phyloP scores from a whole-genome alignment of 257 asterid species.

The Fraxinus quadrangulata region DNA sequence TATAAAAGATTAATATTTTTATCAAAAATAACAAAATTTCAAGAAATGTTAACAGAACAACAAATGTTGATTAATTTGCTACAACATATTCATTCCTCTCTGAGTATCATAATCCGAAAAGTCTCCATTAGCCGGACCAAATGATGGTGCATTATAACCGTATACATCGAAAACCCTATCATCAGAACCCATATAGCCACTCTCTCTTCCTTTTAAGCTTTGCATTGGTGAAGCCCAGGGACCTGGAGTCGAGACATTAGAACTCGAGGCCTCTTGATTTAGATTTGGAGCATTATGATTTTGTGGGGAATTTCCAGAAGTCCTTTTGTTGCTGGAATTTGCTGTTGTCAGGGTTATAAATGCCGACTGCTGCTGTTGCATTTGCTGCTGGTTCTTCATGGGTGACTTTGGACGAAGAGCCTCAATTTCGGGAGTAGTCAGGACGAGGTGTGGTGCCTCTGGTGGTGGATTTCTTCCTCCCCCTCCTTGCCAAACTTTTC shows the following conservation, averaged over 20 bases:
- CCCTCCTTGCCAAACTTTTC: slow-evolving; percentile 93
- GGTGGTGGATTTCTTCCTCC: slow-evolving; percentile 99
- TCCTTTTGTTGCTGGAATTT: slow-evolving; percentile 62
- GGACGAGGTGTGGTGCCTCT: slow-evolving; percentile 91
- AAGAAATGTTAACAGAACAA: background rate
- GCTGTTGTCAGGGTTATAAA: slow-evolving; percentile 67
- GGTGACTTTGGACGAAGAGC: slow-evolving; percentile 96
- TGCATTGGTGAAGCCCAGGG: slow-evolving; percentile 69
- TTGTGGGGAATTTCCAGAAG: slow-evolving; percentile 70
- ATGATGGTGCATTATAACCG: slow-evolving; percentile 52
- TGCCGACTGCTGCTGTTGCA: slow-evolving; percentile 62
- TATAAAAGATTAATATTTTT: background rate
- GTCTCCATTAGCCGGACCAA: slow-evolving; percentile 52
- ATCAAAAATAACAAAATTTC: slow-evolving; percentile 4
- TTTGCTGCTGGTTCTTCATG: slow-evolving; percentile 91
- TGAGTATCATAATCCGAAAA: slow-evolving; percentile 59
- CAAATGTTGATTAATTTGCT: slow-evolving; percentile 29
- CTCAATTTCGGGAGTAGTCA: slow-evolving; percentile 91
- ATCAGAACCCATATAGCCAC: slow-evolving; percentile 49
- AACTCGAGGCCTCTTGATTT: slow-evolving; percentile 69
- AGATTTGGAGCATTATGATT: slow-evolving; percentile 43
- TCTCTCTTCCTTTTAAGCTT: slow-evolving; percentile 54
- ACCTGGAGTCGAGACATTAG: slow-evolving; percentile 51
- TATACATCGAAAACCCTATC: slow-evolving; percentile 61
- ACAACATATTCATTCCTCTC: slow-evolving; percentile 63